Evolutionary conservation across 805 yeast species (phyloP), one percentile per base, ranked within the genome.

Genomic region (Metschnikowia orientalis): DNA sequence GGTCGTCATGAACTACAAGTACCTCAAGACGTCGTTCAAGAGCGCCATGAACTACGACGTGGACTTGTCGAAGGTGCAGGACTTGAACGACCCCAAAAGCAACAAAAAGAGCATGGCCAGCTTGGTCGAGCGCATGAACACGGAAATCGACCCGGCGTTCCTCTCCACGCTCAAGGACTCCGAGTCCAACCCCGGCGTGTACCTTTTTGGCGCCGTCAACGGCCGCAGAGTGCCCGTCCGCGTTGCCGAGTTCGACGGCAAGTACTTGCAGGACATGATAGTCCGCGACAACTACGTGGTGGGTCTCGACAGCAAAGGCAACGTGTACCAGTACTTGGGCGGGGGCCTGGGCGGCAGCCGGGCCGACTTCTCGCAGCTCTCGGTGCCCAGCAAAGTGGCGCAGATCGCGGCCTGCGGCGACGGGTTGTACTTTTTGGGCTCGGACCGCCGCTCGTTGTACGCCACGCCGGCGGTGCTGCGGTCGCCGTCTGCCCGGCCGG

Each of bases 321-420:
- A 81, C 48, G 66, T 87, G 19, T 77, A 76, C 35, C 83, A 81
- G 51, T 86, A 89, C 84, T 77, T 78, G n/a, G 48, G 55, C 18
- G 9, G 17, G 11, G 72, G 69, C 1, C 51, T 50, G 34, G 50
- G 56, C 26, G 8, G 8, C 13, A n/a, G n/a, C n/a, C n/a, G n/a
- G n/a, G n/a, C n/a, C n/a, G 28, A 7, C 24, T 14, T 29, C 11
- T 17, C 26, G 14, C 28, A 40, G 31, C 32, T 56, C 4, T 41
- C 44, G 11, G 35, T 62, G 18, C 69, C 70, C 2, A 41, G 26
- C 34, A 61, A 53, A 23, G 48, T 57, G 5, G 37, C 41, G 4
- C 45, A 46, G 29, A 54, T 55, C 18, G 61, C 66, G 29, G 54
- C 75, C 24, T 77, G 89, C 8, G 74, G 73, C 36, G 75, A 74